Base-by-base conservation (phyloP, 768 basidiomycete species). In the Candolleomyces aberdarensis region DNA sequence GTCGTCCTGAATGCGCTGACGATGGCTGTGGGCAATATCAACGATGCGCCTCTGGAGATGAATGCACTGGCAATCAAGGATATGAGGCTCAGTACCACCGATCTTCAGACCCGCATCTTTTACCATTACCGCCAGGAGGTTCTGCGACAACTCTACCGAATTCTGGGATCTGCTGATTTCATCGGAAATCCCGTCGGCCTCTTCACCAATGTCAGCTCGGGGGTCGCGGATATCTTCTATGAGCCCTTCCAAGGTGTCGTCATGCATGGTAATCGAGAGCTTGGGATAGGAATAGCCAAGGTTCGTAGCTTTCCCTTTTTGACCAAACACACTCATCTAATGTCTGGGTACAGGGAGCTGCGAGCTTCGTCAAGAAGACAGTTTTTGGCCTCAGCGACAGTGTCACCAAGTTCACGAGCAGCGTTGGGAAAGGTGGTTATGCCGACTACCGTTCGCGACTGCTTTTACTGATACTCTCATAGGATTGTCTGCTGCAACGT, bases 331-430 rank as follows among this genome's bases (percentile, higher is more conserved):
- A 15, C 43, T 36, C 3, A 32, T 14, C 39, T 63, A 22, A 57
- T 55, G 39, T 44, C 31, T 8, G 44, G 15, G 20, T 39, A n/a
- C 66, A 96, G 90, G 97, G 97, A 49, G 96, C 96, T 0, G 94
- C 96, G 7, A 98, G 95, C 71, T 96, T 99, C 66, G 91, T 98
- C 58, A 98, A 98, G 80, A 99, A 99, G 78, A 97, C 96, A 0
- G 92, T 98, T 7, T 99, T 98, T 67, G 97, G 97, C 41, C 72
- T 99, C 47, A 91, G 92, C 39, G 96, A 99, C 69, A 96, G 94
- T 70, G 80, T 99, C 71, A 96, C 96, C n/a, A 98, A 98, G 74
- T 89, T 99, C 69, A 98, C 97, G 1, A 93, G 95, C 64, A 97
- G 94, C 71, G 87, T 99, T 63, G 94, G 96, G 47, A 99, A 99